Evolutionary conservation across 2,329 filamentous ascomycete genomes (phyloP).

Genomic region (Trichophyton equinum): DNA sequence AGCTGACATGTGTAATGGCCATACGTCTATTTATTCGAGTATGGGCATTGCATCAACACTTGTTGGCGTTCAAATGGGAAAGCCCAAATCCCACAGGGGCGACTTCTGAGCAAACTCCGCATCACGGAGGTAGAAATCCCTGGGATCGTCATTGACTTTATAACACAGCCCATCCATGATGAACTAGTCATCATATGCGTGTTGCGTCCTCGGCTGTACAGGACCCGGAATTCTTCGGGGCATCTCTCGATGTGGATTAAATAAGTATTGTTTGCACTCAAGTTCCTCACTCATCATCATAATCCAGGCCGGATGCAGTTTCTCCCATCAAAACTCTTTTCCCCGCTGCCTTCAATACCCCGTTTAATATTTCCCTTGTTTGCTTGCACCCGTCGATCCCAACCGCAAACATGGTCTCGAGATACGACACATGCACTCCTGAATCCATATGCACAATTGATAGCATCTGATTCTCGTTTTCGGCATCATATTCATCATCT

Average conservation of each 20-base stretch:
- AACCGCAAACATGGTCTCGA: slow-evolving; percentile 89
- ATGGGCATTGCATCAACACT: too few relatives aligned
- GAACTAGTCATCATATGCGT: too few relatives aligned
- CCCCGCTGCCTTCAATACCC: slow-evolving; percentile 50
- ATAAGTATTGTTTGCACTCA: not conserved
- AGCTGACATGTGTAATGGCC: too few relatives aligned
- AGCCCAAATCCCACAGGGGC: too few relatives aligned
- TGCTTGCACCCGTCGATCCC: slow-evolving; percentile 85
- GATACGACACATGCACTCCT: slow-evolving; percentile 60
- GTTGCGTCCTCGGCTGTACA: not conserved
- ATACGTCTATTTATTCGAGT: too few relatives aligned
- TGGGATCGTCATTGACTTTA: not conserved
- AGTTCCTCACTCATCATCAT: not conserved
- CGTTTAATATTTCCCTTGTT: slow-evolving; percentile 67
- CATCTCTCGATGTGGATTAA: too few relatives aligned
- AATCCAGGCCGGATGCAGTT: not conserved
- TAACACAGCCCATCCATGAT: too few relatives aligned
- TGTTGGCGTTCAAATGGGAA: not conserved
- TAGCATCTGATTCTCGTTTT: slow-evolving; percentile 44
- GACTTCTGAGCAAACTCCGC: not conserved
- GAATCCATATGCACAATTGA: slow-evolving; percentile 76
- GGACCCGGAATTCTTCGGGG: not conserved
- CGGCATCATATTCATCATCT: slow-evolving; percentile 18
- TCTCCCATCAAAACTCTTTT: slow-evolving; percentile 14
- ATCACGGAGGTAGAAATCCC: not conserved